Base-by-base conservation (phyloP, 148 eudicot genomes). In the Rhododendron henanense region DNA sequence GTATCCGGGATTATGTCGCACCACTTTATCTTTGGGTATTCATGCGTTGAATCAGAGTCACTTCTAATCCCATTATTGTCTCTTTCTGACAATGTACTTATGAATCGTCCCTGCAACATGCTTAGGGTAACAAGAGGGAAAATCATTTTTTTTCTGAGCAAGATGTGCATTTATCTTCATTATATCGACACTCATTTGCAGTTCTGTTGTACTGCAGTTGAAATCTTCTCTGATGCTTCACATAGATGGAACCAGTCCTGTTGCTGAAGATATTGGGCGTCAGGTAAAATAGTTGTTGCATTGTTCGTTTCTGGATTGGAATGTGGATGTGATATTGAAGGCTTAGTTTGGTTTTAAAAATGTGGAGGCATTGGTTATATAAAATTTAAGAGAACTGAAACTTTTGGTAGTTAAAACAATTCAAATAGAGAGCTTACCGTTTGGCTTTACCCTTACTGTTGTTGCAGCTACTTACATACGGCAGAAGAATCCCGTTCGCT, bases 191-290 rank as follows among this genome's bases (percentile, higher is more conserved):
- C 74, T 47, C 81, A 80, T 25, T 41, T 21, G 35, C 55, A 47
- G 21, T 59, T 48, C 5, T 76, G 73, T 48, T 59, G 5, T 55
- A 81, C 69, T 89, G 87, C 88, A 95, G 99, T 87, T 95, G 93
- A 96, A 96, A 89, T 96, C 99, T 63, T 95, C 95, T 79, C 78
- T 96, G 87, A 84, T 96, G 87, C 96, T 96, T 81, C 99, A 96
- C 88, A 88, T 96, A 39, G 99, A 96, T 90, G 99, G 99, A 87
- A 91, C 97, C 83, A 96, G 95, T 81, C 94, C 98, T 57, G 89
- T 94, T 81, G 98, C 99, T 86, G 99, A 96, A 88, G 99, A 96
- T 90, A 96, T 96, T 85, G 98, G 99, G 35, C 96, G 98, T 84
- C 98, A 96, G 99, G 99, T 96, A 92, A 59, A 55, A 31, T 28